These are phyloP conservation scores for Lathyrus aphaca DNA, from an alignment of 306 rosid species.

Conservation along the genomic window DNA sequence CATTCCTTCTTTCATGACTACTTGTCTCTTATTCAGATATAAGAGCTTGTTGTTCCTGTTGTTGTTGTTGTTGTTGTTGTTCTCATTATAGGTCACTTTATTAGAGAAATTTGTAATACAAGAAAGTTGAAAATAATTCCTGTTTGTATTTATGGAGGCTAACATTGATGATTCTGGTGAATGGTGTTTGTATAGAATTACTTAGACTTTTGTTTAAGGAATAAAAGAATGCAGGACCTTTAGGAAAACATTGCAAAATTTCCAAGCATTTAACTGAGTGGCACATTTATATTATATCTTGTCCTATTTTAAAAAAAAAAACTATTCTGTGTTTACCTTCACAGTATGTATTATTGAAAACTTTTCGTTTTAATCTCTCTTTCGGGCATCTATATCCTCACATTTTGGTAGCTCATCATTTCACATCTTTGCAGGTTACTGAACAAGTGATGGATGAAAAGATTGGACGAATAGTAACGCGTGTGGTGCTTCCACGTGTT, in stretches of 20 bases:
- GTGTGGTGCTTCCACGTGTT: slow-evolving; percentile 96
- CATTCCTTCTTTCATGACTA: slow-evolving; percentile 5
- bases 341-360: neutral
- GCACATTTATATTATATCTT: slow-evolving; percentile 8
- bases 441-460: slow-evolving; percentile 88
- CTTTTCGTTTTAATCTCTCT: slow-evolving; percentile 10
- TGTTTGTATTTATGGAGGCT: slow-evolving; percentile 12
- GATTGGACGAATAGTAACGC: slow-evolving; percentile 84
- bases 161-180: slow-evolving; percentile 17
- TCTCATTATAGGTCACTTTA: slow-evolving; percentile 9
- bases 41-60: slow-evolving; percentile 2
- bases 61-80: too few relatives aligned
- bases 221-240: neutral
- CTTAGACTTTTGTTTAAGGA: slow-evolving; percentile 20
- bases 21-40: slow-evolving; percentile 15
- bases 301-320: slow-evolving; percentile 2
- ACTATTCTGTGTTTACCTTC: slow-evolving; percentile 2
- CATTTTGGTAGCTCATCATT: slow-evolving; percentile 32
- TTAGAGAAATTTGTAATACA: slow-evolving; percentile 21
- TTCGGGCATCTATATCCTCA: slow-evolving; percentile 25
- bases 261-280: slow-evolving; percentile 14
- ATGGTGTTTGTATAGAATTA: slow-evolving; percentile 2
- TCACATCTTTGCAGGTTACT: slow-evolving; percentile 64
- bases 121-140: neutral
- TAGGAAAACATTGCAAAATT: neutral